Conservation (phyloP, 1,139 yeast species). For the Taiozyma onychis region DNA sequence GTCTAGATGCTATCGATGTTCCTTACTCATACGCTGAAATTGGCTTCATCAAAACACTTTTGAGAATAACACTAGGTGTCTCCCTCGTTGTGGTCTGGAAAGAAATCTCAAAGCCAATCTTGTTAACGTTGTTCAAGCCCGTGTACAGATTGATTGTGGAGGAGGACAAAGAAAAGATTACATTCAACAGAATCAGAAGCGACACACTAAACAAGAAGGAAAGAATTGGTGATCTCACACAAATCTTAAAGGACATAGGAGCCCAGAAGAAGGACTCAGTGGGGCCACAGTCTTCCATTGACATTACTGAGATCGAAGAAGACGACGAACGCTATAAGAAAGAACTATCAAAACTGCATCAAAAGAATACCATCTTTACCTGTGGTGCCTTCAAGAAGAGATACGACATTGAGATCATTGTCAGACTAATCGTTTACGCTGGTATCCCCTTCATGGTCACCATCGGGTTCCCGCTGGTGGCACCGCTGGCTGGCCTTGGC, state of each 20-base stretch:
- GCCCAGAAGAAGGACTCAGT: conserved; percentile 13
- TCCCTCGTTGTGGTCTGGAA: conserved; percentile 65
- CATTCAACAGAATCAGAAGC: conserved; percentile 21
- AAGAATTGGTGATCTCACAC: conserved; percentile 33
- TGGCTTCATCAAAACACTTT: conserved; percentile 36
- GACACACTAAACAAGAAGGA: conserved; percentile 28
- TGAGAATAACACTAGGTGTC: conserved; percentile 55
- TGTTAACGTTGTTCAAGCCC: conserved; percentile 46
- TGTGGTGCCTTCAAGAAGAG: conserved; percentile 30
- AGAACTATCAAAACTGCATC: conserved; percentile 18
- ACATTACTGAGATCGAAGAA: conserved; percentile 19
- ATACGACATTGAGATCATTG: conserved; percentile 69
- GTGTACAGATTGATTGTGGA: conserved; percentile 34
- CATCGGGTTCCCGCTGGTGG: conserved; percentile 36
- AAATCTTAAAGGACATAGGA: conserved; percentile 24
- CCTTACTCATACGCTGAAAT: conserved; percentile 35
- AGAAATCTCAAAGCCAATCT: conserved; percentile 53
- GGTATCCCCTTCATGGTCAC: conserved; percentile 54
- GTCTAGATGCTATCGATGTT: conserved; percentile 21
- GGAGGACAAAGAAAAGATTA: conserved; percentile 1
- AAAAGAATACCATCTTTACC: conserved; percentile 15
- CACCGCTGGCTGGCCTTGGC: conserved; percentile 13
- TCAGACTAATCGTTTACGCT: conserved; percentile 67
- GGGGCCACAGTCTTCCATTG: conserved; percentile 21
- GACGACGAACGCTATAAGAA: conserved; percentile 13